Evolutionary conservation across 371 early-diverging fungal species (phyloP).

Genomic region (Mucor ambiguus): DNA sequence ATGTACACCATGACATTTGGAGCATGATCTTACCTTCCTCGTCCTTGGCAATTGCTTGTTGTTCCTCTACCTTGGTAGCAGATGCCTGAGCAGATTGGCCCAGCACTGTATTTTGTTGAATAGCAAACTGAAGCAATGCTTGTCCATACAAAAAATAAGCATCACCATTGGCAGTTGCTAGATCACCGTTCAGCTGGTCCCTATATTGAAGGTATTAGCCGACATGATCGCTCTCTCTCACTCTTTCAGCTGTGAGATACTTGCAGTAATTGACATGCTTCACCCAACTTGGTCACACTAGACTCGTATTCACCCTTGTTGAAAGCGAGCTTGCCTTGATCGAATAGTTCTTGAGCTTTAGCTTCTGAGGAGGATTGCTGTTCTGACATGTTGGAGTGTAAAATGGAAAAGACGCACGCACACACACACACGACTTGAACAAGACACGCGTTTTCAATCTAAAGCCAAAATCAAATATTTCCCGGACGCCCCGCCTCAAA

Average conservation of each 20-base stretch:
- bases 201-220: slow-evolving; percentile 33
- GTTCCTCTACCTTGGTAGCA: slow-evolving; percentile 19
- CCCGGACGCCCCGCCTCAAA: background rate
- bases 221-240: background rate
- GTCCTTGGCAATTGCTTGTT: slow-evolving; percentile 11
- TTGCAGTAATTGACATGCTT: slow-evolving; percentile 72
- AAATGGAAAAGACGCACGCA: slow-evolving; percentile 2
- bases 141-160: slow-evolving; percentile 79
- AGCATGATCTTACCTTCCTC: slow-evolving; percentile 9
- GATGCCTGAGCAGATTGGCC: slow-evolving; percentile 50
- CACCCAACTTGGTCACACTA: slow-evolving; percentile 65
- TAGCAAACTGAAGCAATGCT: slow-evolving; percentile 76
- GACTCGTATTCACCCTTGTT: slow-evolving; percentile 52
- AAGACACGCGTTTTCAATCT: background rate
- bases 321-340: slow-evolving; percentile 66
- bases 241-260: slow-evolving; percentile 12
- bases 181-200: slow-evolving; percentile 68
- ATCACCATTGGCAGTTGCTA: slow-evolving; percentile 77
- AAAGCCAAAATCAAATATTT: background rate
- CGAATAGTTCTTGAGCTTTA: slow-evolving; percentile 42
- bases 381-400: slow-evolving; percentile 15
- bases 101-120: slow-evolving; percentile 75
- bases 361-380: background rate
- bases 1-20: background rate
- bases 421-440: background rate